Evolutionary conservation across 345 rosid species (phyloP), one percentile per base, ranked within the genome.

Genomic region (Xanthoceras sorbifolium): DNA sequence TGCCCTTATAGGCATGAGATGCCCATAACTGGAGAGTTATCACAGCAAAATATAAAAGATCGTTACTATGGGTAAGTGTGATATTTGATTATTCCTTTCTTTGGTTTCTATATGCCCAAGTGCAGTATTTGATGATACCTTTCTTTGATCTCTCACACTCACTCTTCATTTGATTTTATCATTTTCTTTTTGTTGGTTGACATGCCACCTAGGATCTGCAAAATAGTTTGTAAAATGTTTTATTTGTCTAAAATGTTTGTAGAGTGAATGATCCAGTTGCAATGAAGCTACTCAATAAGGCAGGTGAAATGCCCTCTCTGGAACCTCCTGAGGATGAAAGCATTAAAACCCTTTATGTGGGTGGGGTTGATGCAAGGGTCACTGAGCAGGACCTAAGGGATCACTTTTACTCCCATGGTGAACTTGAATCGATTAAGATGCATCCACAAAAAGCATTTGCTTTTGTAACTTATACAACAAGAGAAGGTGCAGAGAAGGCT

Each of bases 401-500:
- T 78, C 73, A 95, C 32, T 95, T 95, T 72, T 95, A 95, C 22
- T 96, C 96, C 17, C 96, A 90, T 68, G 99, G 99, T 4, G 98
- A 95, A 78, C 90, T 95, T 55, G 98, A 95, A 77, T 89, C 97
- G 1, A 80, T 95, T 25, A 90, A 92, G 82, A 89, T 95, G 90
- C 90, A 92, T 72, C 91, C 92, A 17, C 93, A 95, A 42, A 87
- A 94, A 74, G 94, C 98, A 34, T 92, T 94, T 68, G 99, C 99
- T 2, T 95, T 95, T 84, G 94, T 95, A 72, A 87, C 97, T 18
- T 93, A 95, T 83, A 93, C 98, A 74, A 87, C 87, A 79, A 87
- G 99, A 71, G 99, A 95, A 86, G 99, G 96, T 42, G 98, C 98
- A 67, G 98, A 95, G 84, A 95, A 92, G 85, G 98, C 99, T 54